phyloP scores from a whole-genome alignment of 208 protist genomes.

The Wallacemonas rigidus region DNA sequence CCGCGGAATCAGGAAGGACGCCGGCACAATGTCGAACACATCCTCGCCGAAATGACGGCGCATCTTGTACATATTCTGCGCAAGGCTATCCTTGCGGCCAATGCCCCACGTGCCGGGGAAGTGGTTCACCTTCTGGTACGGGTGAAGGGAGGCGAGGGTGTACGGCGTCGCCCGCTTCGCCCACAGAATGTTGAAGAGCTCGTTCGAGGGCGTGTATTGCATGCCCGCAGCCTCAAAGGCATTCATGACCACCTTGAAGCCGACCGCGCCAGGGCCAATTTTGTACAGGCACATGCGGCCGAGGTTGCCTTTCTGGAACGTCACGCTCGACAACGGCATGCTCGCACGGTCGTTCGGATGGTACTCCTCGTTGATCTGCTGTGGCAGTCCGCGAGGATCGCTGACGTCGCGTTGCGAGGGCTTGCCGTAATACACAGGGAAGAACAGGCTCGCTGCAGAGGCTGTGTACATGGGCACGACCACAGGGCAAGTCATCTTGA shows the following conservation, averaged over 20 bases:
- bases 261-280: constrained; percentile 89
- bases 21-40: constrained; percentile 79
- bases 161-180: constrained; percentile 86
- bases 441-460: constrained; percentile 74
- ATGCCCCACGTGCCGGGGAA: constrained; percentile 93
- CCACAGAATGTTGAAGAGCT: constrained; percentile 91
- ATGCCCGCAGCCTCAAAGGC: constrained; percentile 85
- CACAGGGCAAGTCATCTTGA: constrained; percentile 43
- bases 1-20: constrained; percentile 84
- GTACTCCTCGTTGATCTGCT: constrained; percentile 66
- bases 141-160: constrained; percentile 69
- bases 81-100: constrained; percentile 89
- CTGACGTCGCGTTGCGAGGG: constrained; percentile 28
- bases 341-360: constrained; percentile 65
- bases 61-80: constrained; percentile 82
- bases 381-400: constrained; percentile 42
- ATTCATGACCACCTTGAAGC: constrained; percentile 88
- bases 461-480: constrained; percentile 60
- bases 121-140: constrained; percentile 93
- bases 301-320: constrained; percentile 79
- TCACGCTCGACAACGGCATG: constrained; percentile 46
- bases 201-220: constrained; percentile 84
- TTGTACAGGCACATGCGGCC: constrained; percentile 90
- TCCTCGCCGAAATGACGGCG: constrained; percentile 68
- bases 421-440: constrained; percentile 65